These are phyloP conservation scores for Ogataea pilisensis DNA, from an alignment of 805 yeast species.

Conservation along the genomic window DNA sequence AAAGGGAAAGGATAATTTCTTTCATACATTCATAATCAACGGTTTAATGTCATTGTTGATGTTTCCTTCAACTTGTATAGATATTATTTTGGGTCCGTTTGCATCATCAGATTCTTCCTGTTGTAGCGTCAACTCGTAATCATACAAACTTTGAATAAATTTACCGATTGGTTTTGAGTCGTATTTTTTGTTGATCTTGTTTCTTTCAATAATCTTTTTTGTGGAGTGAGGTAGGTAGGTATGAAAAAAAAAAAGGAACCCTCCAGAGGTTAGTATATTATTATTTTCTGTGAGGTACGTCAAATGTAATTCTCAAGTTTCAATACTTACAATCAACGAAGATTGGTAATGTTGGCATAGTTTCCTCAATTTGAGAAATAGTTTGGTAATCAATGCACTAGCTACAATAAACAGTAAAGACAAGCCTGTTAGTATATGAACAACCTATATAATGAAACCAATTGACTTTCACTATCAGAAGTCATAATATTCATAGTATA, in stretches of 20 bases:
- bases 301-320: neutral
- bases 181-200: slow-evolving; percentile 6
- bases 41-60: neutral
- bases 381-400: slow-evolving; percentile 12
- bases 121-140: slow-evolving; percentile 15
- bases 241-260: no score
- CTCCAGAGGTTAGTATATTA: no score
- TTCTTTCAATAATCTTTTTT: slow-evolving; percentile 18
- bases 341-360: slow-evolving; percentile 16
- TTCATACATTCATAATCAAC: neutral
- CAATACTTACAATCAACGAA: slow-evolving; percentile 22
- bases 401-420: slow-evolving; percentile 14
- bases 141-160: slow-evolving; percentile 19
- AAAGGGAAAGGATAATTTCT: no score
- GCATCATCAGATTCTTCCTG: neutral
- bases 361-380: slow-evolving; percentile 20
- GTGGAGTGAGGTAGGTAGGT: no score
- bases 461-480: no score
- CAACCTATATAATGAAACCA: no score
- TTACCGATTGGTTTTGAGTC: slow-evolving; percentile 20
- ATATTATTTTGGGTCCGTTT: neutral
- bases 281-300: slow-evolving; percentile 7
- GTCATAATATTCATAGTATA: no score
- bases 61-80: neutral
- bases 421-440: slow-evolving; percentile 3